Percentiles rank a stretch among this genome's conserved stretches.
Evolutionary conservation across 495 filamentous ascomycete species (phyloP).

Genomic region (Hypomontagnella submonticulosa): DNA sequence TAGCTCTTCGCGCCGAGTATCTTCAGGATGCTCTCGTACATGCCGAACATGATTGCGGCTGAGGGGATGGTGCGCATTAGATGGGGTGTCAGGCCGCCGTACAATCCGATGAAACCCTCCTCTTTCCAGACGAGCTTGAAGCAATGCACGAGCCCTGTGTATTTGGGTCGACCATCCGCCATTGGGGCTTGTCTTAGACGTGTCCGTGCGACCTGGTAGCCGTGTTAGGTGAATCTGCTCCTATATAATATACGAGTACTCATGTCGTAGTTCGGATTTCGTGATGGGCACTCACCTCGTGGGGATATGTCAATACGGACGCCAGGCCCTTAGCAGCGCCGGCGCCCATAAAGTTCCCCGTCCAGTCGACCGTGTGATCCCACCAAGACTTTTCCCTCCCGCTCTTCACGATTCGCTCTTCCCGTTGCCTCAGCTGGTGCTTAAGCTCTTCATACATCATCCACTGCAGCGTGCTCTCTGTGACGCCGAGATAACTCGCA

Average conservation of each 20-base stretch:
- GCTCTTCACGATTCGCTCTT: slow-evolving; percentile 62
- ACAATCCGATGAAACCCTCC: slow-evolving; percentile 82
- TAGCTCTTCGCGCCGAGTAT: slow-evolving; percentile 58
- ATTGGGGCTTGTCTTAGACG: slow-evolving; percentile 82
- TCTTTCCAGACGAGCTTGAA: slow-evolving; percentile 84
- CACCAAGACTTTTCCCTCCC: slow-evolving; percentile 67
- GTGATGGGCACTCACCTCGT: slow-evolving; percentile 70
- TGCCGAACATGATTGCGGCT: slow-evolving; percentile 91
- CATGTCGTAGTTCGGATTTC: background rate
- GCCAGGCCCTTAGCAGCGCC: slow-evolving; percentile 85
- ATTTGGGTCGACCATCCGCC: slow-evolving; percentile 77
- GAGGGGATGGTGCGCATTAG: slow-evolving; percentile 87
- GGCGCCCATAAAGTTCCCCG: slow-evolving; percentile 78
- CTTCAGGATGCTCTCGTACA: slow-evolving; percentile 84
- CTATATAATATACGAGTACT: background rate
- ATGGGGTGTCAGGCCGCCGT: slow-evolving; percentile 88
- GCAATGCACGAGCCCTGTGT: slow-evolving; percentile 84
- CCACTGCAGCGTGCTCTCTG: slow-evolving; percentile 88
- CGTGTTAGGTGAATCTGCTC: slow-evolving; percentile 16
- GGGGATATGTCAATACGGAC: slow-evolving; percentile 83
- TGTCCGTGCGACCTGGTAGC: slow-evolving; percentile 75
- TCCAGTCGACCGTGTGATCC: slow-evolving; percentile 73
- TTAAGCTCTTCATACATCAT: slow-evolving; percentile 90
- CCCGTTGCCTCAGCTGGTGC: slow-evolving; percentile 66
- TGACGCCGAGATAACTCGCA: slow-evolving; percentile 86